Evolutionary conservation across 768 basidiomycete species (phyloP).

Genomic region (Lactifluus pinguis): DNA sequence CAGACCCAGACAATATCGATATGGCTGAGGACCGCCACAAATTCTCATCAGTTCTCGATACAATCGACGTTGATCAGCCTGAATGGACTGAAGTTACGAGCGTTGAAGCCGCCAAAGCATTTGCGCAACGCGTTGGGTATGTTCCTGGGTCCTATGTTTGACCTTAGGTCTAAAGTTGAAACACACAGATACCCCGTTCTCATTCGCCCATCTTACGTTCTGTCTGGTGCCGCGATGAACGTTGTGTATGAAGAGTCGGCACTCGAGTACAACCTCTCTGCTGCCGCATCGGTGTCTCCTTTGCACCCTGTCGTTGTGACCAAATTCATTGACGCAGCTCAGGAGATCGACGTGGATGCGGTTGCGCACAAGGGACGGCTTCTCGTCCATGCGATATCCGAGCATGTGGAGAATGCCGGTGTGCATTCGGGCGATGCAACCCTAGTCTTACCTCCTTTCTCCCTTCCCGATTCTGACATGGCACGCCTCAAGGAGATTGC

Average conservation of each 20-base stretch:
- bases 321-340: conserved; percentile 96
- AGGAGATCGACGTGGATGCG: conserved; percentile 97
- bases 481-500: conserved; percentile 86
- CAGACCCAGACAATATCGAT: conserved; percentile 92
- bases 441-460: conserved; percentile 90
- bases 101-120: conserved; percentile 83
- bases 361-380: conserved; percentile 90
- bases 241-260: conserved; percentile 88
- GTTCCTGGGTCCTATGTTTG: conserved; percentile 21
- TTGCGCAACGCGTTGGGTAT: conserved; percentile 75
- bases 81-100: conserved; percentile 90
- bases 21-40: conserved; percentile 98
- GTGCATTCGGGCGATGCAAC: conserved; percentile 99
- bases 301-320: conserved; percentile 97
- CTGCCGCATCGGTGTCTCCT: conserved; percentile 92
- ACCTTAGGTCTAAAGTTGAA: conserved; percentile 3
- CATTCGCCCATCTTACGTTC: conserved; percentile 95
- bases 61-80: conserved; percentile 92
- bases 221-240: conserved; percentile 99
- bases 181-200: conserved; percentile 80
- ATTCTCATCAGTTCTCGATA: conserved; percentile 94
- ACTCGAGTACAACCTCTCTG: conserved; percentile 91
- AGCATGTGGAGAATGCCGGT: conserved; percentile 98
- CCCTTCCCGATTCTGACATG: conserved; percentile 66
- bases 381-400: conserved; percentile 91